Evolutionary conservation across 148 eudicot genomes (phyloP), one percentile per base, ranked within the genome.

Genomic region (Chenopodium formosanum): DNA sequence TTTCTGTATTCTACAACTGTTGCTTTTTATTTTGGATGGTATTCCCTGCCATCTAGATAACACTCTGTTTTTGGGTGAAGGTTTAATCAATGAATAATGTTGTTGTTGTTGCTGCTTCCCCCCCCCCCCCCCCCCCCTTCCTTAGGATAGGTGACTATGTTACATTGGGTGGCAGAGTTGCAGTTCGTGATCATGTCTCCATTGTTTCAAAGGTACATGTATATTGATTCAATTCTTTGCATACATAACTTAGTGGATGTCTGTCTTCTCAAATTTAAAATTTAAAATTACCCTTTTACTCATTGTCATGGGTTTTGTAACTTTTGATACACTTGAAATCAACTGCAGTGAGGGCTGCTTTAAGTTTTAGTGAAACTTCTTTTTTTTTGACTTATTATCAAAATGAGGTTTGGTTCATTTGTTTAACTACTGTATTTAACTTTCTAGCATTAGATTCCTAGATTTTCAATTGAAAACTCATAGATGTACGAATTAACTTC

Each of bases 161-260:
- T 78, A 87, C 90, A 63, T 87, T 93, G 76, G 98, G 98, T 32
- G 99, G 99, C 74, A 90, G 97, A 84, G 99, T 88, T 70, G 96
- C 91, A 75, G 83, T 95, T 48, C 85, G 95, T 63, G 99, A 95
- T 87, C 99, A 95, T 82, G 93, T 92, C 79, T 86, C 91, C 78
- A 86, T 95, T 78, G 88, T 81, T 63, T 92, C 98, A 62, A 91
- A 92, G 91, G 99, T 95, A 85, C 20, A 22, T 67, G 22, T 64
- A 1, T 70, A 14, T 63, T 62, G 20, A 13, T 19, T 34, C 48
- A 8, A 23, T 29, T 73, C 9, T 19, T n/a, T 58, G 23, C 53
- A 50, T 14, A 50, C 53, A 50, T 50, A 50, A 50, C 12, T 50
- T 50, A 50, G 53, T 50, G 53, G 13, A 13, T 50, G 22, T 4